Base-by-base conservation (phyloP, 1,284 basidiomycete genomes). In the Wolfiporia cocos region DNA sequence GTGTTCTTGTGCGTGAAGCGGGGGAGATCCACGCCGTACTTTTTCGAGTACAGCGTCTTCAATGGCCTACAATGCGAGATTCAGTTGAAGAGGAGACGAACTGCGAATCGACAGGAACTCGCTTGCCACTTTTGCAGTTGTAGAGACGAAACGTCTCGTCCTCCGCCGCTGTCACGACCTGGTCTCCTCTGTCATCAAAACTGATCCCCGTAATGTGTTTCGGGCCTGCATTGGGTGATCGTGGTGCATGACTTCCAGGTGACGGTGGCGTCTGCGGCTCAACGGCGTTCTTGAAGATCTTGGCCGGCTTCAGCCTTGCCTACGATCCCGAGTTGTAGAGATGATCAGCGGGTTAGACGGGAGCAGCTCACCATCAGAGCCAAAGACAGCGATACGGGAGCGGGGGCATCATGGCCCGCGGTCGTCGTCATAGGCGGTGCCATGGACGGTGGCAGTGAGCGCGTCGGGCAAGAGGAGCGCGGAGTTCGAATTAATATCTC, bases 21-120 rank as follows among this genome's bases (percentile, higher is more conserved):
- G 14, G 92, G 91, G 14, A 96, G 77, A 60, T 94, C 88, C 22
- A 92, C 87, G 1, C 96, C 96, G 62, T 99, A 99, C 64, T 99
- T 99, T 63, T 94, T 92, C 0, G 93, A 97, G 53, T 87, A 81
- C 3, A 94, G 65, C 1, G 81, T 86, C 63, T 91, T 91, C 28
- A 79, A 54, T 46, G 80, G 78, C 58, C 92, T 83, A 52, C 34
- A 51, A 41, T 18, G 47, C 49, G 46, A 40, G 42, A 42, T 52
- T 57, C 54, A 58, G 54, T 58, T 51, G 47, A 48, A 49, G 49
- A 48, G 57, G 46, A 56, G 44, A 44, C 51, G 38, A 49, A 53
- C 44, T 45, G 47, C 44, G 42, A 39, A 44, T 39, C 31, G 54
- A 58, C 58, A 45, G 50, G 52, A 59, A 87, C 94, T 82, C 74